phyloP scores from a whole-genome alignment of 164 flowering plant species.

The Amborella trichopoda region DNA sequence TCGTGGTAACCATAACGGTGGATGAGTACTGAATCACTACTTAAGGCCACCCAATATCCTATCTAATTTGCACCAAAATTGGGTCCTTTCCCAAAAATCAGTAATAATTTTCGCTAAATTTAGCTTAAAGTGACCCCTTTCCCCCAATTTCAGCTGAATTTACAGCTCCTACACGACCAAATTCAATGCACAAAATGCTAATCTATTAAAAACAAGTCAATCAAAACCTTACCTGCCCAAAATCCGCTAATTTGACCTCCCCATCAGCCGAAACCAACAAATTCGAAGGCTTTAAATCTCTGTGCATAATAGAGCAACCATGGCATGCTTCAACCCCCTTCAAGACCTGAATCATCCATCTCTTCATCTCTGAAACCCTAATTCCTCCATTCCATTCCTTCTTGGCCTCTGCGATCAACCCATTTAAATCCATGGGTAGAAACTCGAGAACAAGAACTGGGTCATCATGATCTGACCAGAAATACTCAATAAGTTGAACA shows the following conservation, averaged over 20 bases:
- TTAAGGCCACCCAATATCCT: too few species aligned
- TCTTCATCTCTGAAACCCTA: conserved; percentile 48
- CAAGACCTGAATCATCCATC: conserved; percentile 84
- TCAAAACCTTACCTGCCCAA: conserved; percentile 55
- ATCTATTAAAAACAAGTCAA: too few species aligned
- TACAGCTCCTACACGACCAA: too few species aligned
- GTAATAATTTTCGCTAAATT: too few species aligned
- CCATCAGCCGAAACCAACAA: conserved; percentile 70
- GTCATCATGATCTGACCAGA: conserved; percentile 83
- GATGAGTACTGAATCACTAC: too few species aligned
- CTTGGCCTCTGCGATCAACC: conserved; percentile 54
- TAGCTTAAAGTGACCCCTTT: too few species aligned
- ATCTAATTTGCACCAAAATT: too few species aligned
- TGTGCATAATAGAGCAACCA: conserved; percentile 46
- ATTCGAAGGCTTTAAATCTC: conserved; percentile 83
- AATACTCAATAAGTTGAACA: conserved; percentile 65
- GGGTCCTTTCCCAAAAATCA: too few species aligned
- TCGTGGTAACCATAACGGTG: too few species aligned
- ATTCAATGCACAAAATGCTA: too few species aligned
- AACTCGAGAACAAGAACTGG: conserved; percentile 83
- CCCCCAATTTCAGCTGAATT: too few species aligned
- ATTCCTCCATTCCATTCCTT: conserved; percentile 28
- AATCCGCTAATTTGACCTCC: conserved; percentile 78
- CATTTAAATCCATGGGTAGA: conserved; percentile 45
- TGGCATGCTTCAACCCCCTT: conserved; percentile 66